A percentile compares a stretch with the other conserved stretches of the same genome.
Evolutionary conservation across 192 early-diverging fungal species (phyloP).

Genomic region (Pilobolus umbonatus): DNA sequence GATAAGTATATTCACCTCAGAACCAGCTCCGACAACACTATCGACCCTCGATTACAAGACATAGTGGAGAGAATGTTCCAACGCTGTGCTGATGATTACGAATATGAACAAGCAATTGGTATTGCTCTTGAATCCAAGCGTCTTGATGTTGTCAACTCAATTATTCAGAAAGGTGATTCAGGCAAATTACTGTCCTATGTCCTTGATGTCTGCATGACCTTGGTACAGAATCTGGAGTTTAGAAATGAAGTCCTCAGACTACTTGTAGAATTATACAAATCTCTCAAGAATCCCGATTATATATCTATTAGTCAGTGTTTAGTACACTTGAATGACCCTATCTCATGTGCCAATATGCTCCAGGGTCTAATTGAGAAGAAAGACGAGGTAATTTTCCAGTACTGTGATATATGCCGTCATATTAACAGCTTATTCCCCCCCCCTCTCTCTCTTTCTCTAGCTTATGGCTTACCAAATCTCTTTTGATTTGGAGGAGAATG

Average conservation of each 20-base stretch:
- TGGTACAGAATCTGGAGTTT: slow-evolving; percentile 77
- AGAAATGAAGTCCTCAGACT: slow-evolving; percentile 76
- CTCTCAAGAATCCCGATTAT: slow-evolving; percentile 82
- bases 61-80: slow-evolving; percentile 96
- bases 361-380: slow-evolving; percentile 56
- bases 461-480: slow-evolving; percentile 92
- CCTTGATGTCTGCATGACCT: slow-evolving; percentile 77
- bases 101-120: slow-evolving; percentile 92
- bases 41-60: slow-evolving; percentile 78
- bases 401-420: not conserved
- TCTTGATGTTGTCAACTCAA: slow-evolving; percentile 85
- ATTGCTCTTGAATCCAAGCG: slow-evolving; percentile 92
- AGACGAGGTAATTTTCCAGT: slow-evolving; percentile 42
- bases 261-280: slow-evolving; percentile 70
- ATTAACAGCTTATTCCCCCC: not conserved
- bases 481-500: slow-evolving; percentile 95
- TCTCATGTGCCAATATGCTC: slow-evolving; percentile 70
- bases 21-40: slow-evolving; percentile 42
- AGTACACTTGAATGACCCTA: slow-evolving; percentile 83
- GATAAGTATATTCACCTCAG: slow-evolving; percentile 89
- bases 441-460: slow-evolving; percentile 50
- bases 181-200: slow-evolving; percentile 78
- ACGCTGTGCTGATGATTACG: slow-evolving; percentile 79
- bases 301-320: slow-evolving; percentile 88
- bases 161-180: slow-evolving; percentile 67